Evolutionary conservation across 108 stramenopile species (phyloP), one percentile per base, ranked within the genome.

Genomic region (Aureococcus anophagefferens): DNA sequence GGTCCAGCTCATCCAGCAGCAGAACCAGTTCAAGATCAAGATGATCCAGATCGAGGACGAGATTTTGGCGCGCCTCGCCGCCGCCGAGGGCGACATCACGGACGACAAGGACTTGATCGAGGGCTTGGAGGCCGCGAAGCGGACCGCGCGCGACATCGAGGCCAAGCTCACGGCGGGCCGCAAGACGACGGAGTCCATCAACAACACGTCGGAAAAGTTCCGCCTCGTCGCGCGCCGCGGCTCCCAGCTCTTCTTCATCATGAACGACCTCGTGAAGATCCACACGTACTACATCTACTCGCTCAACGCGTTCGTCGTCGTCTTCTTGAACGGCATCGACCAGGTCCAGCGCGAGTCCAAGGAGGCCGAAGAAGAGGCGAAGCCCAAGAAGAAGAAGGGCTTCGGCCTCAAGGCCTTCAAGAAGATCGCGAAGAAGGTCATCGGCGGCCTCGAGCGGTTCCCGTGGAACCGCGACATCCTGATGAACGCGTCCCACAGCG

Each of bases 241-340:
- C n/a, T 63, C 83, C 0, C 74, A 87, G 65, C 74, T 89, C 30
- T 89, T 89, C 80, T 87, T 86, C 81, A 70, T 86, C 65, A 86
- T 89, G 85, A 85, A 83, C 69, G 76, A 83, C 21, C 74, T 89
- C 33, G 82, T 83, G 35, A 87, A 87, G 80, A 74, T 89, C 28
- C 87, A 89, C 71, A 80, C 85, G 32, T 87, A 87, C 84, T 89
- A 89, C 74, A 85, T 85, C 66, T 89, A 87, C 66, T 86, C 85
- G 28, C 75, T 89, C 36, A 83, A 84, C 29, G 81, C 87, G 0
- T 89, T 89, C 76, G 86, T 84, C 13, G 81, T 64, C 45, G 84
- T 88, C 35, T 86, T 87, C 72, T 75, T 82, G 30, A 80, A 81
- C 32, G 86, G 86, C 37, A 89, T 89, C 63, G 84, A 85, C 34